These are phyloP conservation scores for Candida oleophila DNA, from an alignment of 805 yeast species.

Conservation along the genomic window DNA sequence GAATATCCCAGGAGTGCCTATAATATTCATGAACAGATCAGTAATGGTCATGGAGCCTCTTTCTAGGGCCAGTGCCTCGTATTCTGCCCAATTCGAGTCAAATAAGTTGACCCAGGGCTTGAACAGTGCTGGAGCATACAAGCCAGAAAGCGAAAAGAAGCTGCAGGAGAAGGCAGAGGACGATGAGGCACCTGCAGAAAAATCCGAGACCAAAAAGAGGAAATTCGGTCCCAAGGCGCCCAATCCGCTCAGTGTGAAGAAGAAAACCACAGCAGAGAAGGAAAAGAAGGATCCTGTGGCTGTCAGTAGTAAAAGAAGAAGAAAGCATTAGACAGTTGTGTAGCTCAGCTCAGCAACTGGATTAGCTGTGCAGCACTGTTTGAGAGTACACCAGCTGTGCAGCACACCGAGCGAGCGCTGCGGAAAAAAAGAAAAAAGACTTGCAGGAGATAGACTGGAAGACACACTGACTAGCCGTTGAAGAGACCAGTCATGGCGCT, in stretches of 20 bases:
- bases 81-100: slow-evolving; percentile 50
- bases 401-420: no score
- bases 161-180: slow-evolving; percentile 7
- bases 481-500: no score
- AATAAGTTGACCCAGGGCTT: slow-evolving; percentile 75
- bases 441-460: no score
- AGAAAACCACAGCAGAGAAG: slow-evolving; percentile 44
- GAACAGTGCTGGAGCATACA: slow-evolving; percentile 33
- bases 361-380: no score
- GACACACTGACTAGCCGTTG: no score
- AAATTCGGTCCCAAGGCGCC: slow-evolving; percentile 86
- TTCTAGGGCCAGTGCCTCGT: slow-evolving; percentile 59
- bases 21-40: slow-evolving; percentile 81
- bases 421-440: no score
- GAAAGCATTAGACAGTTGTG: slow-evolving; percentile 22
- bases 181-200: slow-evolving; percentile 10
- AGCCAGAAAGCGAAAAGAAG: slow-evolving; percentile 43
- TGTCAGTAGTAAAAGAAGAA: slow-evolving; percentile 23
- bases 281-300: slow-evolving; percentile 3
- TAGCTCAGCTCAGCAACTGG: no score
- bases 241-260: slow-evolving; percentile 87
- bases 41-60: slow-evolving; percentile 97
- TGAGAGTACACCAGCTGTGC: no score
- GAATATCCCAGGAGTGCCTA: slow-evolving; percentile 83
- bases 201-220: slow-evolving; percentile 49